Evolutionary conservation across 2,329 filamentous ascomycete species (phyloP), one percentile per base, ranked within the genome.

Genomic region (Aureobasidium melanogenum): DNA sequence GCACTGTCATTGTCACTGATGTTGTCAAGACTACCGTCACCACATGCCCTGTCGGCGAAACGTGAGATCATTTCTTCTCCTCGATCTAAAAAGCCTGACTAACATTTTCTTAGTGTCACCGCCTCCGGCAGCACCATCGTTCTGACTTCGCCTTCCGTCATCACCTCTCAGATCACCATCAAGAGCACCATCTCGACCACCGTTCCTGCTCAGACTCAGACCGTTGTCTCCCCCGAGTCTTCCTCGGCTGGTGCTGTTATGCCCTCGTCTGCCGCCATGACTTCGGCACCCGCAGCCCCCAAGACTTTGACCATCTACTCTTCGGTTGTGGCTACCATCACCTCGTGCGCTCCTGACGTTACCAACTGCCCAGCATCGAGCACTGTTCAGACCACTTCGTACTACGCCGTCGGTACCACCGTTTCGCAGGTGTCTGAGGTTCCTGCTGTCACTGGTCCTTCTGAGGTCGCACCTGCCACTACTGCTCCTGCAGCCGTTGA

Each of bases 331-430:
- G 19, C 61, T 5, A 71, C 69, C 47, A 65, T 69, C 63, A 69
- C 64, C 46, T 63, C 48, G 28, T 69, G 67, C 44, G 62, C 64
- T 22, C 52, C 66, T 24, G 66, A 63, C 9, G 62, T 70, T 8
- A 67, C 65, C 38, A 64, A 68, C 60, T 67, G 65, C 59, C 66
- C 69, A 3, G 65, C 65, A 26, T 57, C 60, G 8, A 64, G 64
- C 52, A 64, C 65, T 14, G 28, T 60, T 12, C 52, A 67, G 38
- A 61, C 64, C 22, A 62, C 66, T 60, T 60, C 61, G 9, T 65
- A 62, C n/a, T 62, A 62, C 36, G 60, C 59, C 17, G 48, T 62
- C 28, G 55, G 59, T 15, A 67, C 64, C 43, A 66, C 64, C n/a
- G 62, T 67, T 36, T 56, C 67, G 30, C 63, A 61, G 50, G 43